A percentile compares a stretch with the other conserved stretches of the same genome.
phyloP scores from a whole-genome alignment of 495 filamentous ascomycete genomes.

The Daldinia loculata region DNA sequence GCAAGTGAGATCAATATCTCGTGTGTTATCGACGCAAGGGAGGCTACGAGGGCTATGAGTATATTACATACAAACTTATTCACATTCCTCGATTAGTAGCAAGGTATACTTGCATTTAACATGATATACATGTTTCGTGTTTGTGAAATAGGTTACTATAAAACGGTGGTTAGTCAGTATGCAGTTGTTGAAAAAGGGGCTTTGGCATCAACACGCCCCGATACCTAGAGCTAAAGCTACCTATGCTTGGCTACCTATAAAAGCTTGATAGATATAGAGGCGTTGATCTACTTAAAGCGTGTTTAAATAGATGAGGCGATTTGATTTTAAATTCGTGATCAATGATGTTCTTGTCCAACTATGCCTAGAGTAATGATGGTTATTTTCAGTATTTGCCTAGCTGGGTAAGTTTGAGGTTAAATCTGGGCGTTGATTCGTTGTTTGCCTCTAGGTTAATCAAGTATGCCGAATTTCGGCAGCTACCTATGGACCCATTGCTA shows the following conservation, averaged over 20 bases:
- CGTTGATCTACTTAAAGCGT: background rate
- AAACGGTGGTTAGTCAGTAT: background rate
- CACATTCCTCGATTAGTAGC: conserved; percentile 61
- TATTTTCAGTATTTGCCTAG: conserved; percentile 7
- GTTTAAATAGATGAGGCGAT: background rate
- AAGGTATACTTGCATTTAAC: background rate
- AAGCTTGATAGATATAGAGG: conserved; percentile 1
- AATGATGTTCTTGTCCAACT: background rate
- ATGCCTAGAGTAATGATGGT: background rate
- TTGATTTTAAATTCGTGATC: background rate
- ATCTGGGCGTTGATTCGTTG: conserved; percentile 17
- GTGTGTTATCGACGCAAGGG: conserved; percentile 91
- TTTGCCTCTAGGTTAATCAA: background rate
- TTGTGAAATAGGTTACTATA: background rate
- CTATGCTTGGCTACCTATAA: background rate
- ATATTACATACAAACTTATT: conserved; percentile 95
- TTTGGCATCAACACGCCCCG: background rate
- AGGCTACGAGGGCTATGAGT: conserved; percentile 90
- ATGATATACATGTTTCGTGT: background rate
- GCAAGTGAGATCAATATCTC: conserved; percentile 99
- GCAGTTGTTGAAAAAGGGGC: background rate
- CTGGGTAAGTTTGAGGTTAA: conserved; percentile 15
- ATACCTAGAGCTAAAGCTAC: background rate
- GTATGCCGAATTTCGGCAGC: background rate
- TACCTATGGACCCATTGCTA: background rate